Evolutionary conservation across 2,329 filamentous ascomycete genomes (phyloP), one percentile per base, ranked within the genome.

Genomic region (Aspergillus aculeatus): DNA sequence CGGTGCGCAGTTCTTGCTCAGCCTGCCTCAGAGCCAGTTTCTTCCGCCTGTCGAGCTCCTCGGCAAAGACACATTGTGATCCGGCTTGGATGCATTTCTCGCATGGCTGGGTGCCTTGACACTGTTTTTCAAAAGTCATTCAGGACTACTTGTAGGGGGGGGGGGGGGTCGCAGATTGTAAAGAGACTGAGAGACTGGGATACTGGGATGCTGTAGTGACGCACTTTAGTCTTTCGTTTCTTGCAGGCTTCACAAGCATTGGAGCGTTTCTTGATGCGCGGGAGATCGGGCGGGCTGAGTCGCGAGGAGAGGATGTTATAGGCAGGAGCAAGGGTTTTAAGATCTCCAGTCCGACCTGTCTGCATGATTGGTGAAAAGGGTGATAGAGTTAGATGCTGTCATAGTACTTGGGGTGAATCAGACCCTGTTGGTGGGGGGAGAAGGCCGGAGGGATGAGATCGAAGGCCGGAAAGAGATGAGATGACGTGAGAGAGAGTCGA

Each of bases 11-110:
- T 19, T 57, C 56, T n/a, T 38, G 56, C 35, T 57, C 48, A 1
- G 23, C 35, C 7, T n/a, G 56, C 23, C 56, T 16, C 35, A 51
- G 56, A 11, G 56, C 56, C 21, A n/a, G 47, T n/a, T 57, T 57
- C 16, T 31, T 16, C 14, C 56, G 49, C n/a, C 49, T 21, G 35
- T 57, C 56, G 3, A 57, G 35, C 4, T 41, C 56, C 12, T 12
- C 35, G 26, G 26, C 24, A n/a, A 57, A 57, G 24, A 57, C 41
- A 16, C 56, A 57, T 47, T 57, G 35, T 2, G 19, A 24, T 12
- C 49, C 56, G 16, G 19, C n/a, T 9, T 52, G 47, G 35, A 12
- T 32, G 35, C 56, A 57, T 41, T 29, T 52, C 10, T 52, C 35
- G 24, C 56, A 57, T 26, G 56, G 56, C 3, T 52, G 38, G 16